Evolutionary conservation across 495 filamentous ascomycete species (phyloP), one percentile per base, ranked within the genome.

Genomic region (Gamarada debralockiae): DNA sequence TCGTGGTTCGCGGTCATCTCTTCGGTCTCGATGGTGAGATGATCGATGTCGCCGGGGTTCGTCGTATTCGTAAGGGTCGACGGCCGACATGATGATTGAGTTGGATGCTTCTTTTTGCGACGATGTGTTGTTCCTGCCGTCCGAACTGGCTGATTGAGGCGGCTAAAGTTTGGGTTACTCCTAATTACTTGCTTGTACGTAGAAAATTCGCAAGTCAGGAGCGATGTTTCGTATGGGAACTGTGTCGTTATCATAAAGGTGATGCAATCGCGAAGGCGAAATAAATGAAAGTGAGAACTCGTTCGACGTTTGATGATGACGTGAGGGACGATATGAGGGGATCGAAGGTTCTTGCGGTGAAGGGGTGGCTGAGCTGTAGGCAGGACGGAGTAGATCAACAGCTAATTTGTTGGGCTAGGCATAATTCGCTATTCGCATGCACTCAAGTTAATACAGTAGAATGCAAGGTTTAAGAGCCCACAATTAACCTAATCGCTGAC

Each of bases 1-100:
- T 52, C 76, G 59, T 17, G 58, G 59, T 14, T 61, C 50, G 18
- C 55, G 73, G 45, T 75, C 70, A 52, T 71, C 71, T 24, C 49
- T 20, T 14, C 33, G 71, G 39, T 73, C 67, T 45, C 70, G 67
- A 31, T 61, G 62, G 22, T 57, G 48, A 33, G 29, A 50, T 23
- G 34, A 23, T 12, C 51, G 23, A 18, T 58, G 50, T 21, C 56
- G 54, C 2, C 58, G 53, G 14, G 55, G 61, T 20, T 66, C 61
- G 51, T 64, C 61, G 49, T 61, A 61, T 4, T 23, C 40, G 13
- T 43, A 43, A 21, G 40, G 40, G 40, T 43, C 40, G 15, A 23
- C 15, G 40, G 15, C 15, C 17, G 40, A 43, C 40, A 43, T 43
- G 40, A 23, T 23, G 40, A 39, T 34, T 10, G 22, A 12, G 40